Evolutionary conservation across 345 rosid genomes (phyloP).

Genomic region (Salix viminalis): DNA sequence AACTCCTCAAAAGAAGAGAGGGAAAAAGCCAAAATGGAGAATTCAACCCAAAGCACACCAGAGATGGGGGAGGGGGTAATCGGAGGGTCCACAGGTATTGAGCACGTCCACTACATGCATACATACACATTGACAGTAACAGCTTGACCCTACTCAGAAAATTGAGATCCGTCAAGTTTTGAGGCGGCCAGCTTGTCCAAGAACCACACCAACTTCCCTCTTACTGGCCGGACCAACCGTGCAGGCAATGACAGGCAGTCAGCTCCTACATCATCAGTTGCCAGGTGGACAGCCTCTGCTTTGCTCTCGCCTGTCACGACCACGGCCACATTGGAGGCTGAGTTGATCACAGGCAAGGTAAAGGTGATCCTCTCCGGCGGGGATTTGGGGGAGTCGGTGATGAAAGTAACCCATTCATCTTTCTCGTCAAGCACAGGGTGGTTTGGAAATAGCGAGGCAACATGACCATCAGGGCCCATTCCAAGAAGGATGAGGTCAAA

Average conservation of each 20-base stretch:
- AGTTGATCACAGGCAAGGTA: slow-evolving; percentile 84
- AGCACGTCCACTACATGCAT: slow-evolving; percentile 34
- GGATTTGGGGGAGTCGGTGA: slow-evolving; percentile 70
- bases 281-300: slow-evolving; percentile 67
- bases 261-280: slow-evolving; percentile 42
- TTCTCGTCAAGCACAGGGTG: slow-evolving; percentile 53
- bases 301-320: slow-evolving; percentile 72
- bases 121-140: slow-evolving; percentile 21
- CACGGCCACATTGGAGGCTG: slow-evolving; percentile 69
- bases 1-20: slow-evolving; percentile 20
- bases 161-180: slow-evolving; percentile 42
- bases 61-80: neutral
- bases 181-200: slow-evolving; percentile 77
- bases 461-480: slow-evolving; percentile 86
- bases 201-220: slow-evolving; percentile 77
- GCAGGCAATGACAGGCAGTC: slow-evolving; percentile 53
- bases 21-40: slow-evolving; percentile 29
- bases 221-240: slow-evolving; percentile 56
- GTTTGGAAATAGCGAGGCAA: slow-evolving; percentile 80
- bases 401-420: slow-evolving; percentile 69
- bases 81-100: slow-evolving; percentile 9
- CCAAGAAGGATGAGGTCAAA: slow-evolving; percentile 87
- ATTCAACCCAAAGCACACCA: slow-evolving; percentile 15
- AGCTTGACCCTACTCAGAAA: slow-evolving; percentile 33
- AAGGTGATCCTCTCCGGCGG: slow-evolving; percentile 94